A percentile compares a stretch with the other conserved stretches of the same genome.
These are phyloP conservation scores for Geotrichum phurueaensis DNA, from an alignment of 1,139 yeast species.

Conservation along the genomic window DNA sequence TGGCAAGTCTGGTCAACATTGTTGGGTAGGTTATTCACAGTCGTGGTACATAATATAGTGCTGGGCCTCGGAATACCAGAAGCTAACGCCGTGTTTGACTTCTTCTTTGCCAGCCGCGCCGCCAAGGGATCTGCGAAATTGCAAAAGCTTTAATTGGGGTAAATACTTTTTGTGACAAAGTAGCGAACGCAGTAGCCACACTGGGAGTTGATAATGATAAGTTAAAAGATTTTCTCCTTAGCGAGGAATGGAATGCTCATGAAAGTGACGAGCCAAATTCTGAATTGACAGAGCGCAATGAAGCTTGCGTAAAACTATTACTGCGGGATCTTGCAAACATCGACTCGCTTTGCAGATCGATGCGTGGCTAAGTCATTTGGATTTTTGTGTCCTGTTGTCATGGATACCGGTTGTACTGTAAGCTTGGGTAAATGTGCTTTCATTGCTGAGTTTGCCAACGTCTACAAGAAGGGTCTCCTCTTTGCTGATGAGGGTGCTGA, in stretches of 20 bases:
- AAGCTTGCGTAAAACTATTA: constrained; percentile 6
- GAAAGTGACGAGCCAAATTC: neutral
- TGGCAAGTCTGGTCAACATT: constrained; percentile 19
- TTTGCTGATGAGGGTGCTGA: no score
- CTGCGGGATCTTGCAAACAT: constrained; percentile 4
- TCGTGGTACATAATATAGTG: neutral
- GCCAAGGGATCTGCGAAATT: neutral
- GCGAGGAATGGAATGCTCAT: neutral
- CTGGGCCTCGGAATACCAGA: constrained; percentile 9
- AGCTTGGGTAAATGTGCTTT: constrained; percentile 8
- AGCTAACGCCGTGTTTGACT: neutral
- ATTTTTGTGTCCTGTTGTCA: constrained; percentile 13
- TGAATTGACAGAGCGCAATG: constrained; percentile 3
- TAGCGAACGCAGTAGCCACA: neutral
- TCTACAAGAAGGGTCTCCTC: no score
- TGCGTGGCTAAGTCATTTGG: constrained; percentile 15
- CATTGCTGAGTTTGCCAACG: no score
- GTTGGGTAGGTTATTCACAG: constrained; percentile 2
- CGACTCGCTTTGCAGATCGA: constrained; percentile 2
- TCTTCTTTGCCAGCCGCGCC: neutral
- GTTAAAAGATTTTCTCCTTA: constrained; percentile 8
- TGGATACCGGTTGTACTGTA: constrained; percentile 7
- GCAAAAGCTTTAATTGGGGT: neutral
- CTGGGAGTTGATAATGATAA: constrained; percentile 3
- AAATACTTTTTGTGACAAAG: constrained; percentile 6